Conservation (phyloP, 2,329 filamentous ascomycete species). For the Apiospora malaysiana region DNA sequence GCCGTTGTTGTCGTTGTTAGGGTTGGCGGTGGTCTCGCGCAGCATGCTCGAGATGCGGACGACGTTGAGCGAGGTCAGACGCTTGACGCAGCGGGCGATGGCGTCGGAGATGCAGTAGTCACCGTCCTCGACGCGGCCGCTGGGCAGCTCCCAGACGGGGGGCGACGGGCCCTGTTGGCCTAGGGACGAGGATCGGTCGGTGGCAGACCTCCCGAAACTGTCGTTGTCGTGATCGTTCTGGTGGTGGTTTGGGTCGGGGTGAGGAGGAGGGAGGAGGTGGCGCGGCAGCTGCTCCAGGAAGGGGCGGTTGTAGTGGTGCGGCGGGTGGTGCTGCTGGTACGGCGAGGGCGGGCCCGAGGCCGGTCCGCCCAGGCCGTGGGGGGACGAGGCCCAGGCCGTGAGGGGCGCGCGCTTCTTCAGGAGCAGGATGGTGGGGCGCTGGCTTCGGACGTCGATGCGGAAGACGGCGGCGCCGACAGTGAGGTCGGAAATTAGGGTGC, state of each 20-base stretch:
- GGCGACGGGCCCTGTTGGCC: constrained; percentile 23
- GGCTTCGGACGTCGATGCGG: constrained; percentile 33
- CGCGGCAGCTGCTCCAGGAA: background rate
- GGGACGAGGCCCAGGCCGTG: too few species aligned
- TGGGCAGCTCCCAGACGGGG: constrained; percentile 29
- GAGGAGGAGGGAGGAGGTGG: background rate
- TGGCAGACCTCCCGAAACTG: background rate
- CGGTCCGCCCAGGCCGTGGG: constrained; percentile 12
- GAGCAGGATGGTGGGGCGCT: constrained; percentile 34
- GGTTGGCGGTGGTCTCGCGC: constrained; percentile 26
- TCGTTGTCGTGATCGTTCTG: background rate
- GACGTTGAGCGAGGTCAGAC: constrained; percentile 34
- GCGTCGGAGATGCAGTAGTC: constrained; percentile 40
- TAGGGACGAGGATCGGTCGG: background rate
- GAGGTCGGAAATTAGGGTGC: constrained; percentile 21
- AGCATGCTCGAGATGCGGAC: constrained; percentile 34
- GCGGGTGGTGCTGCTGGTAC: background rate
- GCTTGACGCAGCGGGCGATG: constrained; percentile 33
- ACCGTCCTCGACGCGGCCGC: constrained; percentile 33
- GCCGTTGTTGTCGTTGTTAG: background rate
- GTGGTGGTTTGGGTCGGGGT: background rate
- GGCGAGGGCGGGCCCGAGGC: constrained; percentile 1
- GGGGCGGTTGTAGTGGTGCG: background rate
- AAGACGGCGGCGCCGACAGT: constrained; percentile 38
- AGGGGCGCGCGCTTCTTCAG: constrained; percentile 27